Evolutionary conservation across 129 eudicot species (phyloP).

Genomic region (Ambrosia artemisiifolia): DNA sequence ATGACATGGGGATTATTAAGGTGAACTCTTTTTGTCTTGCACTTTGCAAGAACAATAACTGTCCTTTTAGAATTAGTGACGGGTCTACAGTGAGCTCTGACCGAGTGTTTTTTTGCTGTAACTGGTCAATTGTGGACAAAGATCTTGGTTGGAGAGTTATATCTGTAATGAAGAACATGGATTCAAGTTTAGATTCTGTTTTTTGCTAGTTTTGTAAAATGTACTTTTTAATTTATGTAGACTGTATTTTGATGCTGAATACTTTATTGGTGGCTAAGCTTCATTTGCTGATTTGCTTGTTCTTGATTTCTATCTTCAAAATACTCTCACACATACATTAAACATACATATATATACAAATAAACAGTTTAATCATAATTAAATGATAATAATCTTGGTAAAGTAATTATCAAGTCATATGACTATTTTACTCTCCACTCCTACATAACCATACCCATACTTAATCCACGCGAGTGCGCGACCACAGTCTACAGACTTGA

Average conservation of each 20-base stretch:
- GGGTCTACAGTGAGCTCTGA: conserved; percentile 10
- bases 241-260: background rate
- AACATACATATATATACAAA: too few species aligned
- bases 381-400: too few species aligned
- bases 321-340: background rate
- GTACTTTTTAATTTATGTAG: background rate
- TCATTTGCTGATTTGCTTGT: background rate
- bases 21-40: conserved; percentile 46
- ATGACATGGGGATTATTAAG: conserved; percentile 34
- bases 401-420: too few species aligned
- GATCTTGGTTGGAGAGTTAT: conserved; percentile 61
- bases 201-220: background rate
- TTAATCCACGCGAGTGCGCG: too few species aligned
- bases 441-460: too few species aligned
- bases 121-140: conserved; percentile 53
- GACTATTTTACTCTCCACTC: too few species aligned
- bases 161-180: conserved; percentile 42
- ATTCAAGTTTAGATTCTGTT: conserved; percentile 18
- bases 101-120: conserved; percentile 46
- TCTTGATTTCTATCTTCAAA: background rate
- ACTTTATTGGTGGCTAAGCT: background rate
- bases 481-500: too few species aligned
- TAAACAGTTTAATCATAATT: too few species aligned
- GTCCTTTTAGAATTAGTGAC: conserved; percentile 42
- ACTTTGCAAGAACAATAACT: conserved; percentile 42